phyloP scores from a whole-genome alignment of 78 protist genomes.

The Tieghemostelium lacteum region DNA sequence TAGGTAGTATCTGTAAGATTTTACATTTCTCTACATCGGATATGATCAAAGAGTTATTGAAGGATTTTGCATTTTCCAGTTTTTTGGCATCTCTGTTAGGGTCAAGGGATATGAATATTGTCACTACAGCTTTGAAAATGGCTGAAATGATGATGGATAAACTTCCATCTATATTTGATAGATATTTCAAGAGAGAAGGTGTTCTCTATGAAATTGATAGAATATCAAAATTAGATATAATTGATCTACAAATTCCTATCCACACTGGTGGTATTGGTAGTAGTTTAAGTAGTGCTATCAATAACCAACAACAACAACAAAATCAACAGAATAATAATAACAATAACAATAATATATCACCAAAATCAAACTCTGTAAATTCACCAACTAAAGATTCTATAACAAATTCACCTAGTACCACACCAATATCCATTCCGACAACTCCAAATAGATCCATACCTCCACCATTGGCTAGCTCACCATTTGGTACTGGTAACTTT shows the following conservation, averaged over 20 bases:
- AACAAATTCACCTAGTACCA: background rate
- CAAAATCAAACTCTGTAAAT: background rate
- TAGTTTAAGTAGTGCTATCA: background rate
- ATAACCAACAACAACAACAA: background rate
- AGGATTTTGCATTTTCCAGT: slow-evolving; percentile 66
- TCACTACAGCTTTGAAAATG: slow-evolving; percentile 66
- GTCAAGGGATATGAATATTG: slow-evolving; percentile 73
- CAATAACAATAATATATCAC: background rate
- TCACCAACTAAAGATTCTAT: background rate
- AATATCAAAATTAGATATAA: slow-evolving; percentile 54
- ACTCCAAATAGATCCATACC: slow-evolving; percentile 47
- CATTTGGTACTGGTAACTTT: slow-evolving; percentile 33
- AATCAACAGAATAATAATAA: background rate
- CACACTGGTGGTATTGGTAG: background rate
- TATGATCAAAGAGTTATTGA: slow-evolving; percentile 40
- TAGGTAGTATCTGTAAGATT: slow-evolving; percentile 64
- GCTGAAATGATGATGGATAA: slow-evolving; percentile 70
- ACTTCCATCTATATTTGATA: slow-evolving; percentile 67
- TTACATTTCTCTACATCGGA: slow-evolving; percentile 43
- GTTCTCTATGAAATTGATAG: slow-evolving; percentile 71
- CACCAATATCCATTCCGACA: slow-evolving; percentile 13
- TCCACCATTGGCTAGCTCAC: slow-evolving; percentile 68
- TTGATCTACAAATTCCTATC: too few species aligned
- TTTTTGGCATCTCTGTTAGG: slow-evolving; percentile 79
- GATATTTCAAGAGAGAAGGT: slow-evolving; percentile 80